Evolutionary conservation across 2,329 filamentous ascomycete genomes (phyloP), one percentile per base, ranked within the genome.

Genomic region (Fusarium anguioides): DNA sequence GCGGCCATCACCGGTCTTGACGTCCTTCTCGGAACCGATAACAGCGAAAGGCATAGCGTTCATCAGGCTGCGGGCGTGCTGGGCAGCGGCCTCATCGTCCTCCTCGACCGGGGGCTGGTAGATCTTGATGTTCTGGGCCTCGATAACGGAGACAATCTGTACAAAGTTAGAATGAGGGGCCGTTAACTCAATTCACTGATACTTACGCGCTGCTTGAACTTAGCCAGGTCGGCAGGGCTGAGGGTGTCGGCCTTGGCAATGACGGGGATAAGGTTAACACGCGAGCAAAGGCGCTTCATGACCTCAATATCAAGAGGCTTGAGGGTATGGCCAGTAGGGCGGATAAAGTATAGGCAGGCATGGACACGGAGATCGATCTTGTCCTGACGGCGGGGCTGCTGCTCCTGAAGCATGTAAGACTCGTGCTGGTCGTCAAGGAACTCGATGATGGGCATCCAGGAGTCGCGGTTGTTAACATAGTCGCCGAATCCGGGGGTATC

Each of bases 401-500:
- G 96, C 89, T 99, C 96, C 86, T 99, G 96, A 79, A 99, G 88
- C 96, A 99, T 99, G 84, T 99, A 99, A 35, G 96, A 99, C 87
- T 99, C 96, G 81, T 99, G 96, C 87, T 99, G 96, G 84, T 99
- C 96, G 83, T 99, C 96, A 76, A 99, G 87, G 86, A 99, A 99
- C 83, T 99, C 96, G 82, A 99, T 98, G 79, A 99, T 98, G 79
- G 96, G 96, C 88, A 97, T 96, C 96, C 96, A 99, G 68, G 96
- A 98, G 82, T 99, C 96, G 78, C 95, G 92, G 89, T 99, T 99
- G 91, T 99, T 99, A 81, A 99, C 96, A 79, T 99, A 99, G 88
- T 99, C 96, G 81, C 96, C 96, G 78, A 99, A 99, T 74, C 96
- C 96, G 75, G 96, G 96, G 69, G 96, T 99, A 81, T 99, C 96